phyloP scores from a whole-genome alignment of 306 rosid genomes.

The Quercus suber region DNA sequence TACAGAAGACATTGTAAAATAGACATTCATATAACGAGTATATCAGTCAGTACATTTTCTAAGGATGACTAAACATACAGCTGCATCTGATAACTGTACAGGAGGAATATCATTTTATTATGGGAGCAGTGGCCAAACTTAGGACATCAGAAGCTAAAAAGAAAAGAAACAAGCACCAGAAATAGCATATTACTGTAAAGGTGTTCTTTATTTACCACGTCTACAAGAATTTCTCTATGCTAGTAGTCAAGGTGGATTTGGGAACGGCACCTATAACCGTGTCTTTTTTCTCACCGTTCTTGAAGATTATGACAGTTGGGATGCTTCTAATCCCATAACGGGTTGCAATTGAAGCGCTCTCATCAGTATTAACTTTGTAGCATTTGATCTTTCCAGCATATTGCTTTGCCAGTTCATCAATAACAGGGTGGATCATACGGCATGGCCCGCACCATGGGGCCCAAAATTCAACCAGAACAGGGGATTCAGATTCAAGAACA shows the following conservation, averaged over 20 bases:
- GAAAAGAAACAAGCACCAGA: constrained; percentile 29
- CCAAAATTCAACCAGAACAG: constrained; percentile 96
- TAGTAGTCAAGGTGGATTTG: constrained; percentile 68
- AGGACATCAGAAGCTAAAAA: constrained; percentile 25
- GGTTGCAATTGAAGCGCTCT: constrained; percentile 60
- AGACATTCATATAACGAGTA: neutral
- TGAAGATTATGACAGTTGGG: constrained; percentile 86
- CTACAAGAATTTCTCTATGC: constrained; percentile 82
- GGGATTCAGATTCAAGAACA: constrained; percentile 52
- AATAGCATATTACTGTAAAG: constrained; percentile 32
- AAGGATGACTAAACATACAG: constrained; percentile 17
- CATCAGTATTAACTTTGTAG: constrained; percentile 88
- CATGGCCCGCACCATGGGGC: constrained; percentile 99
- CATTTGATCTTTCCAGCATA: constrained; percentile 76
- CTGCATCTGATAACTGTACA: constrained; percentile 52
- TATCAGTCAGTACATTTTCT: constrained; percentile 27
- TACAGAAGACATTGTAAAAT: neutral
- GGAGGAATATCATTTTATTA: constrained; percentile 25
- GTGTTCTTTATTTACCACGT: constrained; percentile 35
- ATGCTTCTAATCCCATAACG: constrained; percentile 85
- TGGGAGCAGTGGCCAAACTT: constrained; percentile 32
- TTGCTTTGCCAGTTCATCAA: constrained; percentile 66
- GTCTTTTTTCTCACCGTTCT: constrained; percentile 84
- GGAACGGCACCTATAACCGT: constrained; percentile 96
- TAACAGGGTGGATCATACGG: constrained; percentile 90